Evolutionary conservation across 768 basidiomycete genomes (phyloP).

Genomic region (Melanogaster broomeanus): DNA sequence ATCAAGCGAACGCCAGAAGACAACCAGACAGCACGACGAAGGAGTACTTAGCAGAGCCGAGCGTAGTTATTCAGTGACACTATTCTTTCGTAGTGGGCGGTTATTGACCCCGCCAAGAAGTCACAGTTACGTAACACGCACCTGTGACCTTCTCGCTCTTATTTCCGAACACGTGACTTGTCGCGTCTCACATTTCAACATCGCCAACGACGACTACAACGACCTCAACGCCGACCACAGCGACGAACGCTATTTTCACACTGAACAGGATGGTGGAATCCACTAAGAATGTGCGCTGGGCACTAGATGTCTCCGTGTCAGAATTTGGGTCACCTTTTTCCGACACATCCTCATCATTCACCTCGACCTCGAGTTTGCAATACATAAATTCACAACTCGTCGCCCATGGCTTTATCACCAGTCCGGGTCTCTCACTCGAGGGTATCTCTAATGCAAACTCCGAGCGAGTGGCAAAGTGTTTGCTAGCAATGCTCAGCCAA

Average conservation of each 20-base stretch:
- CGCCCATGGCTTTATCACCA: slow-evolving; percentile 73
- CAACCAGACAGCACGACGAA: slow-evolving; percentile 15
- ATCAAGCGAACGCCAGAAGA: slow-evolving; percentile 2
- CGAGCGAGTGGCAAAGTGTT: slow-evolving; percentile 66
- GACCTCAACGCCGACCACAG: slow-evolving; percentile 6
- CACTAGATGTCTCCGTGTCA: slow-evolving; percentile 43
- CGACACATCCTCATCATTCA: slow-evolving; percentile 45
- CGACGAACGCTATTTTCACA: not conserved
- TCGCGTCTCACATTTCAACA: slow-evolving; percentile 26
- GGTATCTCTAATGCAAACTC: slow-evolving; percentile 57
- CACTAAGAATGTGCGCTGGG: slow-evolving; percentile 57
- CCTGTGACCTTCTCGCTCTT: slow-evolving; percentile 15
- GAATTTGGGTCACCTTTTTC: slow-evolving; percentile 43
- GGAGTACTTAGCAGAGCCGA: not conserved
- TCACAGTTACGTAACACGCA: slow-evolving; percentile 30
- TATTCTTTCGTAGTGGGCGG: too few relatives aligned
- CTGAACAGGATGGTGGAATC: slow-evolving; percentile 26
- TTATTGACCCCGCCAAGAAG: slow-evolving; percentile 1
- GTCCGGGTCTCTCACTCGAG: slow-evolving; percentile 69
- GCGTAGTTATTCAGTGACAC: not conserved
- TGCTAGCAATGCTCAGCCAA: slow-evolving; percentile 76
- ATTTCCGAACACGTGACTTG: slow-evolving; percentile 24
- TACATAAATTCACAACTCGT: slow-evolving; percentile 82
- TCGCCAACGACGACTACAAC: slow-evolving; percentile 9
- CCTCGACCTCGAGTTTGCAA: slow-evolving; percentile 63